Conservation (phyloP, 192 early-diverging fungal genomes). For the Podila epigama region DNA sequence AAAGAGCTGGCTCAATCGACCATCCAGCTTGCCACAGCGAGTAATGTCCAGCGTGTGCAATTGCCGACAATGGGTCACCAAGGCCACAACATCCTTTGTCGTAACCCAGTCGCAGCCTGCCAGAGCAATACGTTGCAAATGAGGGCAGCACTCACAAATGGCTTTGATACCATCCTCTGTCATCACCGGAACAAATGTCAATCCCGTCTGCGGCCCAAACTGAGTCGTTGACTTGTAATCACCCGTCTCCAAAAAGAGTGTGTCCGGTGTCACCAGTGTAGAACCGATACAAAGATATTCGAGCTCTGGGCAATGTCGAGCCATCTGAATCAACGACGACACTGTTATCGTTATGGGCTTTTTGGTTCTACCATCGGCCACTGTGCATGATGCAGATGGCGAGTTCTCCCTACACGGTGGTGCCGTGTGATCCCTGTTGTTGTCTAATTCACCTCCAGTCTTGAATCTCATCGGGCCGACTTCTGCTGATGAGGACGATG, state of each 20-base stretch:
- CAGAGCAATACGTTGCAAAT: slow-evolving; percentile 36
- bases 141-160: slow-evolving; percentile 45
- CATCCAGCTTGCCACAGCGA: slow-evolving; percentile 45
- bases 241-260: slow-evolving; percentile 53
- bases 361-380: not conserved
- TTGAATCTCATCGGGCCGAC: no score
- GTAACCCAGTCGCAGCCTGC: slow-evolving; percentile 59
- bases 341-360: slow-evolving; percentile 48
- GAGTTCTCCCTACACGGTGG: no score
- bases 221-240: slow-evolving; percentile 58
- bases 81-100: slow-evolving; percentile 40
- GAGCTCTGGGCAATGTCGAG: slow-evolving; percentile 46
- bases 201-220: slow-evolving; percentile 24
- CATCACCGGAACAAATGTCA: slow-evolving; percentile 50
- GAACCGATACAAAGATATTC: slow-evolving; percentile 48
- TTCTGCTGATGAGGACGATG: no score
- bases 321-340: slow-evolving; percentile 57
- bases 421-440: no score
- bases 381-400: not conserved
- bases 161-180: slow-evolving; percentile 44
- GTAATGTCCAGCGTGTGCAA: slow-evolving; percentile 50
- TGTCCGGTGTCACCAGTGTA: slow-evolving; percentile 39
- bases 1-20: slow-evolving; percentile 9
- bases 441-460: no score
- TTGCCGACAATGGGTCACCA: slow-evolving; percentile 29